These are phyloP conservation scores for Iris macrosiphon DNA, from an alignment of 106 monocot species.

Conservation along the genomic window DNA sequence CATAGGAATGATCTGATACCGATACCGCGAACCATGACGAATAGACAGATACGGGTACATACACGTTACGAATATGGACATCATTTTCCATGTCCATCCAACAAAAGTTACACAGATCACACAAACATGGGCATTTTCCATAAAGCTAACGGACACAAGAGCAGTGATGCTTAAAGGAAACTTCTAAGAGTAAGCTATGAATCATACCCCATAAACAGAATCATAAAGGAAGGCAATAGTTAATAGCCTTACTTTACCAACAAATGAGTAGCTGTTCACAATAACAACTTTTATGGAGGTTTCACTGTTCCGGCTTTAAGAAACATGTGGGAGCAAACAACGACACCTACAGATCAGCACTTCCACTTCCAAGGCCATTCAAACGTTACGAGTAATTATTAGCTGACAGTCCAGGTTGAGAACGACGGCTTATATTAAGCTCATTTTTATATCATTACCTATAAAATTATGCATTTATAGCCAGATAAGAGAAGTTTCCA, in stretches of 20 bases:
- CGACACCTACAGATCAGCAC: neutral
- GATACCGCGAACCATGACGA: too few species aligned
- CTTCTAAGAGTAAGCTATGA: neutral
- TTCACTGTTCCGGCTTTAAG: conserved; percentile 6
- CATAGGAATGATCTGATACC: too few species aligned
- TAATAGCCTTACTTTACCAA: neutral
- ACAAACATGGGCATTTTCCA: too few species aligned
- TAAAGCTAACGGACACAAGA: neutral
- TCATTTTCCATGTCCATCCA: too few species aligned
- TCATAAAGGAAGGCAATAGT: too few species aligned
- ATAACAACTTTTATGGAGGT: neutral
- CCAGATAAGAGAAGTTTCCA: too few species aligned
- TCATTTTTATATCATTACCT: too few species aligned
- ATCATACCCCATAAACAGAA: neutral
- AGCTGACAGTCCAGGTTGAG: neutral
- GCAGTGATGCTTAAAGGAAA: too few species aligned
- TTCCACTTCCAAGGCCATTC: neutral
- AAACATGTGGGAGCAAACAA: neutral
- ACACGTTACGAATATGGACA: too few species aligned
- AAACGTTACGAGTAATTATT: neutral
- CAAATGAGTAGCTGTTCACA: neutral
- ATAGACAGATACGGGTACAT: too few species aligned
- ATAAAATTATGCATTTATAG: too few species aligned
- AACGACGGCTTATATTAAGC: neutral
- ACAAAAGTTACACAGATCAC: too few species aligned